Conservation (phyloP, 140 eudicot genomes). For the Bidens hawaiensis region DNA sequence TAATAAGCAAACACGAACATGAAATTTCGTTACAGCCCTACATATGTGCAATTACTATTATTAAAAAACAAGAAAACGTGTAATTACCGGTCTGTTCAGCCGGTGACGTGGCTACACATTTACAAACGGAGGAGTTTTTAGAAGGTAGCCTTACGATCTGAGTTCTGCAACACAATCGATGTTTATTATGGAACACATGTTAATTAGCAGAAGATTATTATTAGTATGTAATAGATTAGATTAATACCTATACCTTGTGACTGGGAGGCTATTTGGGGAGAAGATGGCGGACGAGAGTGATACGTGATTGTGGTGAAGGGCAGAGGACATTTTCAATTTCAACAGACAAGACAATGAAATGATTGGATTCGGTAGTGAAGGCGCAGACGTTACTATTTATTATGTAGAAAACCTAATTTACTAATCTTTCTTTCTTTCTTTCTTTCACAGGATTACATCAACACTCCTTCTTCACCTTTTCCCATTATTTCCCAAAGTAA, state of each 20-base stretch:
- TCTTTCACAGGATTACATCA: neutral
- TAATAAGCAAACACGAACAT: too few relatives aligned
- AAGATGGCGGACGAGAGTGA: constrained; percentile 44
- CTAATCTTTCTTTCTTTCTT: too few relatives aligned
- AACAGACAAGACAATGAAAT: neutral
- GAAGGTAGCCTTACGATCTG: constrained; percentile 17
- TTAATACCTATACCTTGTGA: constrained; percentile 46
- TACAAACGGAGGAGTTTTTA: constrained; percentile 27
- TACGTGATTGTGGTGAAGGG: constrained; percentile 25
- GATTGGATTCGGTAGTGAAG: constrained; percentile 16
- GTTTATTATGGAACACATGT: too few relatives aligned
- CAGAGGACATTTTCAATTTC: neutral
- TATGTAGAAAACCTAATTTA: constrained; percentile 18
- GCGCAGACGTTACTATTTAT: constrained; percentile 7
- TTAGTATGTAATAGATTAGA: neutral
- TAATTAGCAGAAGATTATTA: too few relatives aligned
- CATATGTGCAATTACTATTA: too few relatives aligned
- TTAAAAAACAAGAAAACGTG: neutral
- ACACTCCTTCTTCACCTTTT: neutral
- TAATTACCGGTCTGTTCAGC: constrained; percentile 34
- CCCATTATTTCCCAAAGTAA: too few relatives aligned
- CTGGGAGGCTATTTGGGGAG: constrained; percentile 30
- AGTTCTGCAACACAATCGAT: constrained; percentile 12
- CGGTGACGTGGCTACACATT: constrained; percentile 33
- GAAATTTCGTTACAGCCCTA: too few relatives aligned